phyloP scores from a whole-genome alignment of 116 monocot genomes.

The Cymodocea nodosa region DNA sequence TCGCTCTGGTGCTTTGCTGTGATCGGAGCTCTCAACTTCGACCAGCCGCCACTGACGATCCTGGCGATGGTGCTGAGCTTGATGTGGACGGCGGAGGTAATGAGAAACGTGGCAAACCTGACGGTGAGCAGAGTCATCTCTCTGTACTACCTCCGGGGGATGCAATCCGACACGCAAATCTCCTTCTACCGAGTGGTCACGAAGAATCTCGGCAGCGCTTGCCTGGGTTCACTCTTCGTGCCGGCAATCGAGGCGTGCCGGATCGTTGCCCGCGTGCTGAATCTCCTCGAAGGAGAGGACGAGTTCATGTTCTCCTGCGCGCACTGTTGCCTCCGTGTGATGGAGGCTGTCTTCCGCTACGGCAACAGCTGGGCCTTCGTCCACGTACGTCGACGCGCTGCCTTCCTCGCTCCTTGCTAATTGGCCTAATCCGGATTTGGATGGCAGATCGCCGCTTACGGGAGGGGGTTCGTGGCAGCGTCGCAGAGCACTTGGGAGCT shows the following conservation, averaged over 20 bases:
- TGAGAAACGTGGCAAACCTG: constrained; percentile 83
- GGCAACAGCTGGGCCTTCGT: constrained; percentile 99
- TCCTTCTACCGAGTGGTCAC: constrained; percentile 74
- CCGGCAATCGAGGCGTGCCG: constrained; percentile 77
- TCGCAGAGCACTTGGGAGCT: constrained; percentile 86
- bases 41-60: constrained; percentile 60
- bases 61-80: constrained; percentile 62
- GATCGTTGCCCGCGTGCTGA: constrained; percentile 71
- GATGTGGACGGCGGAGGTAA: constrained; percentile 87
- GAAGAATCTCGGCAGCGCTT: constrained; percentile 79
- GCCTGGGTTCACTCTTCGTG: constrained; percentile 80
- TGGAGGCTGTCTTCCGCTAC: constrained; percentile 78
- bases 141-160: constrained; percentile 85
- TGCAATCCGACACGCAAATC: constrained; percentile 72
- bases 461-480: constrained; percentile 76
- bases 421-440: no score
- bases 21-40: constrained; percentile 75
- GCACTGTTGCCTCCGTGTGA: constrained; percentile 83
- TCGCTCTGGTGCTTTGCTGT: constrained; percentile 82
- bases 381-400: no score
- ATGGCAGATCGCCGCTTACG: constrained; percentile 74
- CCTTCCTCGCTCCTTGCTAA: no score
- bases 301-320: constrained; percentile 99
- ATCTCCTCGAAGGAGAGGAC: constrained; percentile 90
- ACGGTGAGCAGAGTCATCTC: constrained; percentile 80